Base-by-base conservation (phyloP, 1,284 basidiomycete genomes). In the Sporisorium scitamineum region DNA sequence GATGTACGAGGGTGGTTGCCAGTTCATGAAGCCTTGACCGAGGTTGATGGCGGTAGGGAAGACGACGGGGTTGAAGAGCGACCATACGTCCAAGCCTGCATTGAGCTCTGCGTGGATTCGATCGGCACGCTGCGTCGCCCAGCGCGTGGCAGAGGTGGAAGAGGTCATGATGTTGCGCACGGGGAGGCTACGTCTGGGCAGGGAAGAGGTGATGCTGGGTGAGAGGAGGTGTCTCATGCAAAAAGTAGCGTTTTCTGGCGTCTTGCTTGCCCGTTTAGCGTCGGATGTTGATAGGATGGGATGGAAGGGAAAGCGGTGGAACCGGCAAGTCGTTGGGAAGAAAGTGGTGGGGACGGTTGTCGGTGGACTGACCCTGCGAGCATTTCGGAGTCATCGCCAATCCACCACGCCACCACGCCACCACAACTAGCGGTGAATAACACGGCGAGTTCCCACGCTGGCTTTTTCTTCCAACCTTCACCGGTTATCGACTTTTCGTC, bases 1-100 rank as follows among this genome's bases (percentile, higher is more conserved):
- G 29, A 84, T 64, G 51, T 79, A 84, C 1, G 73, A 32, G 2
- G 83, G 79, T 10, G 84, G 84, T 31, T 77, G 59, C 78, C 81
- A 85, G 57, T 81, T 82, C 84, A 85, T 85, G 53, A 84, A 85
- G 2, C 84, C 84, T 53, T 85, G 84, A 14, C 84, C 84, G 11
- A 85, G 73, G 50, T 84, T 84, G 74, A 84, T 75, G n/a, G 81
- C 82, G 20, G 68, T 76, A 22, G 83, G 84, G 39, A 83, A 83
- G 16, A 81, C 79, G 37, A 75, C 51, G 0, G 80, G 83, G 54
- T 80, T 83, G 70, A 85, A 85, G n/a, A 84, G 64, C 8, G 78
- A 73, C 84, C 84, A 85, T 22, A 85, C 84, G 56, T 85, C 84
- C 20, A 75, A 50, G 29, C 83, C 83, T 1, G 70, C 56, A 24